Evolutionary conservation across 192 early-diverging fungal species (phyloP).

Genomic region (Cetraspora pellucida): DNA sequence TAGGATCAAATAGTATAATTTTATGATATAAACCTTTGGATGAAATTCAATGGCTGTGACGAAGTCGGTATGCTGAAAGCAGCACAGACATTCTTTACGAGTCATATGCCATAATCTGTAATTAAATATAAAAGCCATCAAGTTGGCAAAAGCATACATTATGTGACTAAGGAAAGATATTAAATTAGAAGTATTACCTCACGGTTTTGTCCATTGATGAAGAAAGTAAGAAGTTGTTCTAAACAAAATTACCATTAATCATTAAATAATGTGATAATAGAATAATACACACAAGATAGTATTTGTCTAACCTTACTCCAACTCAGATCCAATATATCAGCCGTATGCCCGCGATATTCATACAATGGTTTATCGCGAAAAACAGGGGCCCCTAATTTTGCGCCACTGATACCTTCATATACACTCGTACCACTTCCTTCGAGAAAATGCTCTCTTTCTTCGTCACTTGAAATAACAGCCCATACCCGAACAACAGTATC

Average conservation of each 20-base stretch:
- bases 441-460: constrained; percentile 36
- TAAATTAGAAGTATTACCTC: constrained; percentile 34
- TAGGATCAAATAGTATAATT: too few relatives aligned
- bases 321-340: constrained; percentile 69
- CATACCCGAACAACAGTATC: constrained; percentile 72
- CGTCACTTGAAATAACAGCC: constrained; percentile 42
- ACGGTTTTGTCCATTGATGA: constrained; percentile 85
- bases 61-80: constrained; percentile 76
- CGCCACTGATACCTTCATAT: constrained; percentile 31
- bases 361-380: constrained; percentile 70
- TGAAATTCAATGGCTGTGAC: constrained; percentile 82
- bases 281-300: not conserved
- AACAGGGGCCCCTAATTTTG: constrained; percentile 43
- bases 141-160: not conserved
- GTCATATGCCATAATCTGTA: constrained; percentile 78
- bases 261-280: not conserved
- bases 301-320: constrained; percentile 59
- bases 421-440: constrained; percentile 30
- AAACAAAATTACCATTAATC: not conserved
- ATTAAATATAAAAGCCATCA: not conserved
- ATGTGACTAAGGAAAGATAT: too few relatives aligned
- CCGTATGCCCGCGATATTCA: constrained; percentile 73
- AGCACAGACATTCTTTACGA: constrained; percentile 72
- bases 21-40: constrained; percentile 48
- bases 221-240: constrained; percentile 78